Evolutionary conservation across 768 basidiomycete genomes (phyloP).

Genomic region (Amanita fuliginea): DNA sequence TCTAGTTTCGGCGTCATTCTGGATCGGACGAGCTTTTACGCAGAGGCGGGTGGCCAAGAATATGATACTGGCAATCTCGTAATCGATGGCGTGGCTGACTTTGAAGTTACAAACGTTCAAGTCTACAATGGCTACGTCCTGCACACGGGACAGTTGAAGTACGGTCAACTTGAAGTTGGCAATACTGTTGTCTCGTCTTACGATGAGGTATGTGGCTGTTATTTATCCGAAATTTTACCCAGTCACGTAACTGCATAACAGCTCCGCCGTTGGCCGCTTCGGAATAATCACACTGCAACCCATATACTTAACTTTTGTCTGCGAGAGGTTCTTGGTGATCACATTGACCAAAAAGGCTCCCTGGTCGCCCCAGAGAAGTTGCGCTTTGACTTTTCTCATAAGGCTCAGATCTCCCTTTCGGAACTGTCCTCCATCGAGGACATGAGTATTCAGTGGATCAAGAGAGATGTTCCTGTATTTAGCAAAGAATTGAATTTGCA

Average conservation of each 20-base stretch:
- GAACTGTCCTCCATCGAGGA: conserved; percentile 79
- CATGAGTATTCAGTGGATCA: conserved; percentile 84
- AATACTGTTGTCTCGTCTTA: conserved; percentile 83
- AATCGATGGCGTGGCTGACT: conserved; percentile 85
- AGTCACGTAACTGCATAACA: conserved; percentile 16
- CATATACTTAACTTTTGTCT: conserved; percentile 95
- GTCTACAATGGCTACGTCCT: conserved; percentile 92
- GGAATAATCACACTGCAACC: conserved; percentile 97
- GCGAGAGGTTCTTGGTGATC: conserved; percentile 91
- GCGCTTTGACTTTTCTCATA: conserved; percentile 98
- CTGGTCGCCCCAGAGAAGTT: conserved; percentile 93
- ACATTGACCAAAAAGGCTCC: conserved; percentile 97
- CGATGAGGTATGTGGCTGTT: conserved; percentile 56
- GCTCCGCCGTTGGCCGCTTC: conserved; percentile 89
- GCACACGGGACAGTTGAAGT: conserved; percentile 85
- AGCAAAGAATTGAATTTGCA: conserved; percentile 77
- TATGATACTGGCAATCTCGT: conserved; percentile 93
- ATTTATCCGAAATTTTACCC: background rate
- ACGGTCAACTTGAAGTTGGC: conserved; percentile 71
- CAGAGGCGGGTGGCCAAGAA: conserved; percentile 96
- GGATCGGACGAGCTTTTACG: conserved; percentile 92
- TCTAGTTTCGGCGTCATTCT: conserved; percentile 76
- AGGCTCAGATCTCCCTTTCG: conserved; percentile 64
- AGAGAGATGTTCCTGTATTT: conserved; percentile 78
- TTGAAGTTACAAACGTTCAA: conserved; percentile 90